Evolutionary conservation across 2,329 filamentous ascomycete species (phyloP).

Genomic region (Annulohypoxylon truncatum): DNA sequence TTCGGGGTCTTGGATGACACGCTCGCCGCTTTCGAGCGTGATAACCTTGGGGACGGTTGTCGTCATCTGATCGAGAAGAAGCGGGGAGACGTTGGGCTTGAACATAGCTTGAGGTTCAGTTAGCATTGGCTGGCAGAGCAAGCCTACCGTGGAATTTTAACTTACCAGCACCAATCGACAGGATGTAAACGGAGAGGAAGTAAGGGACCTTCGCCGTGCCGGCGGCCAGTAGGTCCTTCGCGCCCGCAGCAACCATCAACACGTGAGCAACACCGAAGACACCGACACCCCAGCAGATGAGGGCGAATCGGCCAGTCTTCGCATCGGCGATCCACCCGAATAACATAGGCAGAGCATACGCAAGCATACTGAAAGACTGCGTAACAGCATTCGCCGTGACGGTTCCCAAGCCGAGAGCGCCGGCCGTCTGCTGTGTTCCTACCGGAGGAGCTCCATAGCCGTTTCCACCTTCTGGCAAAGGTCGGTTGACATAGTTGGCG

Average conservation of each 20-base stretch:
- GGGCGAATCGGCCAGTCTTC: constrained; percentile 75
- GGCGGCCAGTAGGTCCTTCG: constrained; percentile 57
- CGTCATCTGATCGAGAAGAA: constrained; percentile 74
- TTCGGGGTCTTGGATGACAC: constrained; percentile 75
- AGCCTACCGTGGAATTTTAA: not conserved
- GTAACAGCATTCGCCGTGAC: constrained; percentile 63
- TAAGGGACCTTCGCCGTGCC: constrained; percentile 63
- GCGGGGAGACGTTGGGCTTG: constrained; percentile 77
- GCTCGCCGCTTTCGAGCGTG: constrained; percentile 64
- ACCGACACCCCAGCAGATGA: constrained; percentile 76
- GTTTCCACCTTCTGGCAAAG: constrained; percentile 63
- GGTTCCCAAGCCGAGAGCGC: constrained; percentile 69
- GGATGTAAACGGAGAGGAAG: constrained; percentile 63
- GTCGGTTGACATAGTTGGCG: constrained; percentile 71
- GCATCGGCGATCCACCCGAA: constrained; percentile 72
- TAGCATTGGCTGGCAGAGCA: not conserved
- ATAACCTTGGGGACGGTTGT: constrained; percentile 66
- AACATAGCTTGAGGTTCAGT: constrained; percentile 59
- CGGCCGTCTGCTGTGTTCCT: constrained; percentile 61
- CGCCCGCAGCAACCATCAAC: constrained; percentile 73
- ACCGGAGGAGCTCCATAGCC: constrained; percentile 58
- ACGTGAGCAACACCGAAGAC: constrained; percentile 75
- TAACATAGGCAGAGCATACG: constrained; percentile 67
- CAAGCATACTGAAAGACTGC: constrained; percentile 67
- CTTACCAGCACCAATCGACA: constrained; percentile 72